Base-by-base conservation (phyloP, 208 protist genomes). In the Wallacemonas rigidus region DNA sequence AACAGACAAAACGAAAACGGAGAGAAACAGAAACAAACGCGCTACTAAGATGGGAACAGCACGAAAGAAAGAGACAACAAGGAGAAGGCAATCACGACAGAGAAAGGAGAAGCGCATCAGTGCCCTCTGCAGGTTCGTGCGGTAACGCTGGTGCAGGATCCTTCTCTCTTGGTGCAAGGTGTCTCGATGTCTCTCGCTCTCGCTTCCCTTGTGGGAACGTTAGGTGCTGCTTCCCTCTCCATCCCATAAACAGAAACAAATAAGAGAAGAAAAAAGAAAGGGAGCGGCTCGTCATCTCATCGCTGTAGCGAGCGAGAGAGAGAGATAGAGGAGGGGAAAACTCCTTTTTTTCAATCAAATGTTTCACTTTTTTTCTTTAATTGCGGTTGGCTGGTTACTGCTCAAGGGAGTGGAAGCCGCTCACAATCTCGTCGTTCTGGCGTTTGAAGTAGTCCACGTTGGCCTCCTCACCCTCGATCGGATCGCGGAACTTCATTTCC, bases 401-500 rank as follows among this genome's bases (percentile, higher is more conserved):
- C 53, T 87, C 54, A n/a, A 97, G 85, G 12, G 87, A 88, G 62
- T 83, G 81, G 75, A 97, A 97, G 41, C 79, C 84, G 74, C 67
- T 86, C 50, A 95, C 75, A 75, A 97, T 97, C 35, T 95, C 89
- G 60, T 95, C 89, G 72, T 97, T 95, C 80, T 95, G 90, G 65
- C 86, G 87, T 78, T 91, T 92, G 80, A 94, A 97, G 78, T 89
- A 93, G 6, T 95, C 87, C 14, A 93, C 76, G 77, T 95, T 95
- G 14, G 77, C 87, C 69, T 86, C 82, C 83, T 97, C 86, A 35
- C 93, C 93, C 51, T 97, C 93, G 15, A 76, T 75, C 3, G 93
- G 93, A 62, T 95, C 90, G 51, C 89, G 90, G 80, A 97, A 97
- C 85, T 97, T 97, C 93, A 97, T 97, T 69, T 97, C 90, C 1